Percentiles rank a stretch among this genome's conserved stretches.
Evolutionary conservation across 768 basidiomycete genomes (phyloP).

Genomic region (Lentinula raphanica): DNA sequence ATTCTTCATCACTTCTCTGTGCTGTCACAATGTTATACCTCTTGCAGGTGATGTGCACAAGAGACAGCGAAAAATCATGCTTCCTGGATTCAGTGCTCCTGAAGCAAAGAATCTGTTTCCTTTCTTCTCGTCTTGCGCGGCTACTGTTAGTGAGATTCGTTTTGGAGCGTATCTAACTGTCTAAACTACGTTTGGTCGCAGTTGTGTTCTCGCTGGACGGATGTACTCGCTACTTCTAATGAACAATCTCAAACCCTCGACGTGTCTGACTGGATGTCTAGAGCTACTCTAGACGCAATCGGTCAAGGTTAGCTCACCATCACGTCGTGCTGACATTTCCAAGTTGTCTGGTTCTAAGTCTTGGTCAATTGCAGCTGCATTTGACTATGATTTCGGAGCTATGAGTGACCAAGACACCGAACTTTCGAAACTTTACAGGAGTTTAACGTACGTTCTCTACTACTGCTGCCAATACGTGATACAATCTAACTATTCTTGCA

Average conservation of each 20-base stretch:
- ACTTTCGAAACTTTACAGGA: constrained; percentile 31
- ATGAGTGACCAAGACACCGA: constrained; percentile 31
- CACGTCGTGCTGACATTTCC: constrained; percentile 25
- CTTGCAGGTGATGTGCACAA: constrained; percentile 21
- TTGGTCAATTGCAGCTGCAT: constrained; percentile 15
- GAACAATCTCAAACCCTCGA: constrained; percentile 17
- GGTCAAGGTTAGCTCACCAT: constrained; percentile 33
- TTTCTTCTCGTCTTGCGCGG: constrained; percentile 22
- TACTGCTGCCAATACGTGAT: neutral
- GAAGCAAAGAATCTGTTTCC: constrained; percentile 24
- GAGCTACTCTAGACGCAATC: constrained; percentile 33
- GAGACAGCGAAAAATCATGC: constrained; percentile 29
- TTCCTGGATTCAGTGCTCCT: constrained; percentile 25
- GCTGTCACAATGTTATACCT: constrained; percentile 4
- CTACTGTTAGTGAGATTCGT: constrained; percentile 13
- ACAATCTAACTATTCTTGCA: neutral
- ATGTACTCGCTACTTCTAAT: constrained; percentile 13
- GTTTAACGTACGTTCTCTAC: constrained; percentile 27
- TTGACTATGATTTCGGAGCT: constrained; percentile 41
- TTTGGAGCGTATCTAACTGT: too few relatives aligned
- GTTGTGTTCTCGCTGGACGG: constrained; percentile 25
- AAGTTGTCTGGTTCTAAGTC: neutral
- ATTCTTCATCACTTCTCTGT: neutral
- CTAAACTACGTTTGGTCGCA: constrained; percentile 1
- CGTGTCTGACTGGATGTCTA: constrained; percentile 22